These are phyloP conservation scores for Rhizopogon sp. DNA, from an alignment of 768 basidiomycete genomes.

Conservation along the genomic window DNA sequence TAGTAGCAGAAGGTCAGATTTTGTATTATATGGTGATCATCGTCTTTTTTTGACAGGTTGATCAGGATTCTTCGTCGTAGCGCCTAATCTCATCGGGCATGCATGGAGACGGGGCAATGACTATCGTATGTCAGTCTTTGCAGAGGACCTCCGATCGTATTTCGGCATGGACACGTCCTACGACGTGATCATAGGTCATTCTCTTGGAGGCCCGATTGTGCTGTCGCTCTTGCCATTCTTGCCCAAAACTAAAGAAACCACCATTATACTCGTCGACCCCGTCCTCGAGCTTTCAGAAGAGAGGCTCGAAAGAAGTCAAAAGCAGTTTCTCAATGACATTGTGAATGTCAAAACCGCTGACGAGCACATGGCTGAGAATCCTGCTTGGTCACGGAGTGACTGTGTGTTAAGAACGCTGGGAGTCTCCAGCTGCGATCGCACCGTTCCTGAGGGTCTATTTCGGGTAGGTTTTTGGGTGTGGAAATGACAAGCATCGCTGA, in stretches of 20 bases:
- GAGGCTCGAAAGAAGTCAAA: neutral
- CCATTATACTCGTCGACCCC: constrained; percentile 10
- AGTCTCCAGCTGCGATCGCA: neutral
- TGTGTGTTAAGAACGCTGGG: neutral
- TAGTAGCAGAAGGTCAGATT: constrained; percentile 13
- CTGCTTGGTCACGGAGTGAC: neutral
- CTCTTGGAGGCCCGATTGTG: constrained; percentile 10
- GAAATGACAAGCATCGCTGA: neutral
- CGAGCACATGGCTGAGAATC: neutral
- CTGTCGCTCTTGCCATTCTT: constrained; percentile 13
- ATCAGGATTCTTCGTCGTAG: constrained; percentile 15
- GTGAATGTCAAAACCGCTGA: neutral
- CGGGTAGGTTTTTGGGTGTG: neutral
- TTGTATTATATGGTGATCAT: neutral
- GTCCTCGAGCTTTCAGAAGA: neutral
- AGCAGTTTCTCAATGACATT: neutral
- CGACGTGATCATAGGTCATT: constrained; percentile 16
- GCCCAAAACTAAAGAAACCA: neutral
- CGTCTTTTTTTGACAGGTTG: neutral
- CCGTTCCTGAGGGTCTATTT: neutral
- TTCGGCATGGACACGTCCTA: constrained; percentile 5
- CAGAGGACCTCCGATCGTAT: constrained; percentile 11
- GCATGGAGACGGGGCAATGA: constrained; percentile 6
- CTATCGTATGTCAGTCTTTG: constrained; percentile 6
- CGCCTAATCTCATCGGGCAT: constrained; percentile 14